These are phyloP conservation scores for Tulasnella sp. DNA, from an alignment of 768 basidiomycete species.

Conservation along the genomic window DNA sequence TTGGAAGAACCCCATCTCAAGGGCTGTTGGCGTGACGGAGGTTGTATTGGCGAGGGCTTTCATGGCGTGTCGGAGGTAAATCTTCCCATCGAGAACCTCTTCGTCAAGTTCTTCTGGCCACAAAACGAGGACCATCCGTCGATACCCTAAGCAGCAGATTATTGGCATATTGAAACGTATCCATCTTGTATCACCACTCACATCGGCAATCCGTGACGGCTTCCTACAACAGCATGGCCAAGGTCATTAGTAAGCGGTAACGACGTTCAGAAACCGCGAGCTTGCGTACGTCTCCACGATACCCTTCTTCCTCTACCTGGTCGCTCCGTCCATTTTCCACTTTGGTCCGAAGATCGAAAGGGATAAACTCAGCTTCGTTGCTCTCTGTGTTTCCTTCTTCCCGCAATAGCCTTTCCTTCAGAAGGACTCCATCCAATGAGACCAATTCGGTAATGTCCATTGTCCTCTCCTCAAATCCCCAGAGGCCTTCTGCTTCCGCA, in stretches of 20 bases:
- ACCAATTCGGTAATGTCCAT: background rate
- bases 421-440: background rate
- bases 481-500: slow-evolving; percentile 21
- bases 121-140: background rate
- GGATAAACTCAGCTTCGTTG: slow-evolving; percentile 3
- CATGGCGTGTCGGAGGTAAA: background rate
- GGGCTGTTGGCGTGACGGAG: background rate
- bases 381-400: slow-evolving; percentile 16
- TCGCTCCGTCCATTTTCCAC: slow-evolving; percentile 27
- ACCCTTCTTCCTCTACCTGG: slow-evolving; percentile 31
- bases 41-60: background rate
- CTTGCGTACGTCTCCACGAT: slow-evolving; percentile 29
- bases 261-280: background rate
- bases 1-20: background rate
- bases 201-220: too few relatives aligned
- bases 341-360: background rate
- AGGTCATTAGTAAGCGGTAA: background rate
- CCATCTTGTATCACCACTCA: too few relatives aligned
- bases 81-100: background rate
- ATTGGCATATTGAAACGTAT: too few relatives aligned
- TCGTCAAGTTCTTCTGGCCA: background rate
- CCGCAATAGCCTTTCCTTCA: background rate
- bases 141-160: background rate
- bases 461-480: background rate
- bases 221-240: background rate